Evolutionary conservation across 208 protist species (phyloP).

Genomic region (Herpetomonas muscarum): DNA sequence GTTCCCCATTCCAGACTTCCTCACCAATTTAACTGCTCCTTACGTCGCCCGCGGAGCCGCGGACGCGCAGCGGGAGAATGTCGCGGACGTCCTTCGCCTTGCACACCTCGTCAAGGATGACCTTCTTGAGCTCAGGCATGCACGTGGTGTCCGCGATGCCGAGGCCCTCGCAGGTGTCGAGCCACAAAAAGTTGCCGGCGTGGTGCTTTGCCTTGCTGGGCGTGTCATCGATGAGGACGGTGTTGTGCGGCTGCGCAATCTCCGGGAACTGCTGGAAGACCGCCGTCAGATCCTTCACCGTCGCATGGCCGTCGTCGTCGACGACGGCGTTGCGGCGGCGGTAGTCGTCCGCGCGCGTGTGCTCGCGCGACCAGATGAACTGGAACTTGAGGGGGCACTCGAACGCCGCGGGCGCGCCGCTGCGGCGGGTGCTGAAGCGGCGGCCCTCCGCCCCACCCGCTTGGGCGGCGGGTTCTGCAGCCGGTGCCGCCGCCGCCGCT

Average conservation of each 20-base stretch:
- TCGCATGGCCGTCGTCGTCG: slow-evolving; percentile 71
- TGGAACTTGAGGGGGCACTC: slow-evolving; percentile 38
- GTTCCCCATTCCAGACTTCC: too few species aligned
- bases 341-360: slow-evolving; percentile 77
- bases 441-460: not conserved
- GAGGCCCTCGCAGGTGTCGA: slow-evolving; percentile 61
- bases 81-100: slow-evolving; percentile 65
- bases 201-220: slow-evolving; percentile 77
- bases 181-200: slow-evolving; percentile 81
- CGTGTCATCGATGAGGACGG: slow-evolving; percentile 84
- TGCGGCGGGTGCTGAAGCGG: slow-evolving; percentile 8
- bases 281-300: slow-evolving; percentile 69
- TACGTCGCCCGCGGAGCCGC: slow-evolving; percentile 8
- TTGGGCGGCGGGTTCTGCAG: not conserved
- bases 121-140: slow-evolving; percentile 50
- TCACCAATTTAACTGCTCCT: too few species aligned
- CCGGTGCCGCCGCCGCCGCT: not conserved
- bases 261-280: slow-evolving; percentile 58
- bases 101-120: slow-evolving; percentile 65
- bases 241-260: slow-evolving; percentile 67
- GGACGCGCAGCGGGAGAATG: slow-evolving; percentile 69
- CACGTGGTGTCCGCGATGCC: slow-evolving; percentile 38
- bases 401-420: slow-evolving; percentile 3
- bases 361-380: slow-evolving; percentile 86
- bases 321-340: slow-evolving; percentile 49